Evolutionary conservation across 768 basidiomycete genomes (phyloP), one percentile per base, ranked within the genome.

Genomic region (Boletus bicolor): DNA sequence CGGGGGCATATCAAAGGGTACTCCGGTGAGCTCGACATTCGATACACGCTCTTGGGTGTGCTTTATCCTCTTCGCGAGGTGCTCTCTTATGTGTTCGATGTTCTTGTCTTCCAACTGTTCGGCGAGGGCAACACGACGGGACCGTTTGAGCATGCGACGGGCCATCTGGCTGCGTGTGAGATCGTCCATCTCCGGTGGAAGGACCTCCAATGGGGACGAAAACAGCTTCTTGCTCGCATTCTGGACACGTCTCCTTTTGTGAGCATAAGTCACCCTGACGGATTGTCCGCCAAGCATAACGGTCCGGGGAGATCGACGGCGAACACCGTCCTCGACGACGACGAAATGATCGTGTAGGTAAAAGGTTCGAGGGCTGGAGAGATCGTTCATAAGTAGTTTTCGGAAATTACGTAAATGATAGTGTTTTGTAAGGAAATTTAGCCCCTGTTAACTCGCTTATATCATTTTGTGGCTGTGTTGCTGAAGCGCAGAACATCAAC

Each of bases 131-230:
- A 65, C 68, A n/a, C 73, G 72, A 55, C 79, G 76, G 11, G 78
- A 76, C 15, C 79, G 72, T 60, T 81, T 81, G 60, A 78, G 75
- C 73, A 79, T 78, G 28, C 79, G 72, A 19, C 63, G 72, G 26
- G 74, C 69, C 71, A 80, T 76, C 67, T 79, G 76, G 7, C 69
- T 55, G 30, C 69, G 65, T 5, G 77, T 67, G 19, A 79, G 60
- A 56, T 75, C 72, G 30, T 73, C 66, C 28, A 44, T 53, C 5
- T 67, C 61, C 24, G 58, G 54, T 32, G 68, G 47, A 50, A 75
- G 58, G 55, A 57, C 49, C 45, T 71, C 65, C 34, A 73, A 47
- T 2, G 70, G 71, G 42, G 70, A 72, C 1, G 71, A 71, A 1
- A 50, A 8, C 24, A 59, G 12, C 42, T 10, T 54, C 21, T 51